phyloP scores from a whole-genome alignment of 805 yeast species.

The Yarrowia deformans region DNA sequence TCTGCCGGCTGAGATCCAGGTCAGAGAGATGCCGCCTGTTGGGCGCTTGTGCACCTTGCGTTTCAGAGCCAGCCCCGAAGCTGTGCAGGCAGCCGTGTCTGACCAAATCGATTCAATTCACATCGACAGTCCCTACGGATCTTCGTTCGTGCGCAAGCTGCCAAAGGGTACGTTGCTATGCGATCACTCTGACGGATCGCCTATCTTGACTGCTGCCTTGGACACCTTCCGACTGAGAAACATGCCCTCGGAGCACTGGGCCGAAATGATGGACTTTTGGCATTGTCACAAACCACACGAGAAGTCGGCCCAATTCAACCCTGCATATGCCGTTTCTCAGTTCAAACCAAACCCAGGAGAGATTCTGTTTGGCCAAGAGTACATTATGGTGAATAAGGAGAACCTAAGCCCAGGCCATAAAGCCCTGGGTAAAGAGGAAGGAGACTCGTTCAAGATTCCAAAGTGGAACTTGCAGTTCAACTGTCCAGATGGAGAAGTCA shows the following conservation, averaged over 20 bases:
- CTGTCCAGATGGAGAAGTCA: background rate
- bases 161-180: background rate
- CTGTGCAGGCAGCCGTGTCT: background rate
- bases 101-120: slow-evolving; percentile 28
- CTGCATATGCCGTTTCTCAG: slow-evolving; percentile 46
- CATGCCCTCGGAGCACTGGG: slow-evolving; percentile 93
- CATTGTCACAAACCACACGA: slow-evolving; percentile 74
- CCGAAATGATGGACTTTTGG: slow-evolving; percentile 96
- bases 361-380: slow-evolving; percentile 32
- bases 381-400: slow-evolving; percentile 40
- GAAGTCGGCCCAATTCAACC: slow-evolving; percentile 40
- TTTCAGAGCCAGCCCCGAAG: slow-evolving; percentile 17
- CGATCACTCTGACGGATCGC: background rate
- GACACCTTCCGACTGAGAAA: slow-evolving; percentile 52
- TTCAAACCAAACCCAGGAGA: slow-evolving; percentile 53
- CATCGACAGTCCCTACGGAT: slow-evolving; percentile 26
- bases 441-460: slow-evolving; percentile 17
- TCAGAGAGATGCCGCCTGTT: slow-evolving; percentile 9
- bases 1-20: slow-evolving; percentile 18
- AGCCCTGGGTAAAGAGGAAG: slow-evolving; percentile 9
- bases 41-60: background rate
- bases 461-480: slow-evolving; percentile 27
- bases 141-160: slow-evolving; percentile 21
- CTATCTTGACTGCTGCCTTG: slow-evolving; percentile 15
- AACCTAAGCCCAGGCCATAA: slow-evolving; percentile 36